Conservation (phyloP, 106 monocot genomes). For the Chionographis japonica region DNA sequence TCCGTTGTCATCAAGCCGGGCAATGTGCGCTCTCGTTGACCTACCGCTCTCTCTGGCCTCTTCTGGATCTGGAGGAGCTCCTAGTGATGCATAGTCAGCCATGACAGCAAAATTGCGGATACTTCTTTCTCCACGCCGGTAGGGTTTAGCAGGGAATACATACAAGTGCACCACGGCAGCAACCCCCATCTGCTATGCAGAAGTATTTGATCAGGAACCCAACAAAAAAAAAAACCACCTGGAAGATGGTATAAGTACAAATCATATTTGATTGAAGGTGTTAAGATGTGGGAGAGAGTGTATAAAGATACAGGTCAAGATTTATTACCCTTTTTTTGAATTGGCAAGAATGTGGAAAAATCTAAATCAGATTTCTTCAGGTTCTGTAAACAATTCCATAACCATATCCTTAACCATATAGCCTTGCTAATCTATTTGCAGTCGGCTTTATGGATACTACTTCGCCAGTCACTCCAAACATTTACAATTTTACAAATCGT, state of each 20-base stretch:
- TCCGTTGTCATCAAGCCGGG: constrained; percentile 43
- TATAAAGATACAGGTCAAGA: no score
- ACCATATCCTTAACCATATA: no score
- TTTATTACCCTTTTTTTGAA: no score
- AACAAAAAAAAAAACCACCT: neutral
- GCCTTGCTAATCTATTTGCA: no score
- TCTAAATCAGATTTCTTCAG: no score
- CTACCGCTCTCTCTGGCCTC: constrained; percentile 75
- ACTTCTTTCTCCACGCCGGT: constrained; percentile 77
- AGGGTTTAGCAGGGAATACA: constrained; percentile 90
- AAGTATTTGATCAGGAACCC: neutral
- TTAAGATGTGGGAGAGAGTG: no score
- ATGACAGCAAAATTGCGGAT: constrained; percentile 76
- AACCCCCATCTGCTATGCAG: constrained; percentile 77
- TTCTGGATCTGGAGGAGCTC: constrained; percentile 84
- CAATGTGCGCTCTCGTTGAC: constrained; percentile 40
- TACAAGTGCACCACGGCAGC: constrained; percentile 90
- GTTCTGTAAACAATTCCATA: no score
- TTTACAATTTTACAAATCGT: no score
- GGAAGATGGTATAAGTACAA: neutral
- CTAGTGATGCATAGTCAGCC: constrained; percentile 88
- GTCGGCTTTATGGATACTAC: no score
- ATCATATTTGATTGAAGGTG: neutral
- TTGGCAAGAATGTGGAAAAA: no score
- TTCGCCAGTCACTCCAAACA: no score